These are phyloP conservation scores for Diaporthe sp. DNA, from an alignment of 2,329 filamentous ascomycete species.

Conservation along the genomic window DNA sequence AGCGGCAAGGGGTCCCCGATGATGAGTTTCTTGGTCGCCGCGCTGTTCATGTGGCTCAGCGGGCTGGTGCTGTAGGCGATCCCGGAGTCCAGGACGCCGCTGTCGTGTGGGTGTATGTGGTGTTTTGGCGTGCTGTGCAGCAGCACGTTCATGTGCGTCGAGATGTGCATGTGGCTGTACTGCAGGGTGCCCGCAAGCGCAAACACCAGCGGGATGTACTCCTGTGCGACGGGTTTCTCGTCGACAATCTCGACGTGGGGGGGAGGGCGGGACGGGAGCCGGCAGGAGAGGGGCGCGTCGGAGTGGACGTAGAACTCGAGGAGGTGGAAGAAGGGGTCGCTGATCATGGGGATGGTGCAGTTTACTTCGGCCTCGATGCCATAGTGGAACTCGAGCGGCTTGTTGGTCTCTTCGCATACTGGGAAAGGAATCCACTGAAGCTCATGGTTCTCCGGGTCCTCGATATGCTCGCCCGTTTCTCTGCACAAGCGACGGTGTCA, in stretches of 20 bases:
- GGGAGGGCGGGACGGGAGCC: constrained; percentile 81
- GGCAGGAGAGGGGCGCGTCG: constrained; percentile 92
- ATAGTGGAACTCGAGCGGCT: constrained; percentile 86
- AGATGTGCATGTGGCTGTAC: constrained; percentile 88
- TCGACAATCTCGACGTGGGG: constrained; percentile 65
- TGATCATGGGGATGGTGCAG: constrained; percentile 82
- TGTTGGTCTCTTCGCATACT: constrained; percentile 86
- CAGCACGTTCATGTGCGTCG: constrained; percentile 88
- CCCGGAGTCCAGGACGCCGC: constrained; percentile 86
- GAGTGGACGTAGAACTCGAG: constrained; percentile 98
- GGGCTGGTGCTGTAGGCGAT: constrained; percentile 88
- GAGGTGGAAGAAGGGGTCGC: constrained; percentile 85
- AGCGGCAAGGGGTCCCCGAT: constrained; percentile 89
- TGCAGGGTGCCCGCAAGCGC: constrained; percentile 91
- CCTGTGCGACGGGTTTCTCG: constrained; percentile 59
- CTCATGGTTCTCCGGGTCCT: constrained; percentile 77
- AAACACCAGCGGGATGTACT: constrained; percentile 87
- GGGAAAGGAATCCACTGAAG: constrained; percentile 94
- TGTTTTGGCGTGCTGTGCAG: constrained; percentile 77
- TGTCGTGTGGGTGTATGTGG: constrained; percentile 71
- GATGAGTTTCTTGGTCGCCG: constrained; percentile 73
- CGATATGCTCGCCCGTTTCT: constrained; percentile 90
- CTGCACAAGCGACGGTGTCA: constrained; percentile 54
- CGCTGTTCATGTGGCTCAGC: constrained; percentile 67
- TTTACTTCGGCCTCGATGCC: constrained; percentile 84